A percentile compares a stretch with the other conserved stretches of the same genome.
phyloP scores from a whole-genome alignment of 257 asterid genomes.

The Solanum medicagineum region DNA sequence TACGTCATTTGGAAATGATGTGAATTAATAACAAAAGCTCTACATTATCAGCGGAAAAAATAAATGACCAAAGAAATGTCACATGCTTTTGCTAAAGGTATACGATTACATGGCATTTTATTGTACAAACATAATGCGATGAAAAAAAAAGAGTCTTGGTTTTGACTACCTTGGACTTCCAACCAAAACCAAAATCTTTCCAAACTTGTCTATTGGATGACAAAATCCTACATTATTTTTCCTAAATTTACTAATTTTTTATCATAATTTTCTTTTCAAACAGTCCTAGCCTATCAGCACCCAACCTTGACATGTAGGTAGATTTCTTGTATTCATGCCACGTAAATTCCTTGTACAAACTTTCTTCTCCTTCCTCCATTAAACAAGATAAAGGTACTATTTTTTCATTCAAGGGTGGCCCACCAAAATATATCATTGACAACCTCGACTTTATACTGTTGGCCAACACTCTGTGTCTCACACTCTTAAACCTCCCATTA shows the following conservation, averaged over 20 bases:
- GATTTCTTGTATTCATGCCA: constrained; percentile 13
- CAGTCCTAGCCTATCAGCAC: neutral
- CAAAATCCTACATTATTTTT: neutral
- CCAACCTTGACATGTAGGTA: constrained; percentile 8
- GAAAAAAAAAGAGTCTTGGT: neutral
- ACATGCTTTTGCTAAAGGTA: neutral
- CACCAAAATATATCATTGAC: constrained; percentile 16
- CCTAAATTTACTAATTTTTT: neutral
- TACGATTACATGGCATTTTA: constrained; percentile 2
- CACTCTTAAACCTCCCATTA: constrained; percentile 9
- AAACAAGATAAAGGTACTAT: constrained; percentile 4
- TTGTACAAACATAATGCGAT: neutral
- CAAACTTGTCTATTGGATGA: neutral
- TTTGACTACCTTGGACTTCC: neutral
- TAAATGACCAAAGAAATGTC: neutral
- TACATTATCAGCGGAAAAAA: neutral
- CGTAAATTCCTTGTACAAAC: constrained; percentile 10
- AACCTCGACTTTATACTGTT: neutral
- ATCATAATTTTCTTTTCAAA: neutral
- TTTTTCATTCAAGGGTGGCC: constrained; percentile 5
- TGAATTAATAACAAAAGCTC: neutral
- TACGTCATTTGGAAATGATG: neutral
- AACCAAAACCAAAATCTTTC: neutral
- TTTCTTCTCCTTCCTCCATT: constrained; percentile 9
- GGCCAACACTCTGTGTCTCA: constrained; percentile 8